Conservation (phyloP, 257 asterid species). For the Paraleonurus japonicus region DNA sequence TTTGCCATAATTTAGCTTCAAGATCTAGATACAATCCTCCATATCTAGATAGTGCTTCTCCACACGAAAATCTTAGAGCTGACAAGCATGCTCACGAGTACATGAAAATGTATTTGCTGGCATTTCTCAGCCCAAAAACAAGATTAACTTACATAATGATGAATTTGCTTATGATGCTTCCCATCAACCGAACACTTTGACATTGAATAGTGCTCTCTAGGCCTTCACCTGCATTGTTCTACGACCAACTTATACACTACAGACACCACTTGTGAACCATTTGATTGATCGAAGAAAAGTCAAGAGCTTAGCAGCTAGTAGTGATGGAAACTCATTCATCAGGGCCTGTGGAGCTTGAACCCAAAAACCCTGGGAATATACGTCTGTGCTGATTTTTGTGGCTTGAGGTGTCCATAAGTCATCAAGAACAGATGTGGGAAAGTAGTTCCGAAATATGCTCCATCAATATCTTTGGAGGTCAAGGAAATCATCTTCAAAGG, state of each 20-base stretch:
- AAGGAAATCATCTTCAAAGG: slow-evolving; percentile 32
- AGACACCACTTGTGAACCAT: slow-evolving; percentile 28
- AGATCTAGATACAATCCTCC: slow-evolving; percentile 11
- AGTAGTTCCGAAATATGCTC: slow-evolving; percentile 93
- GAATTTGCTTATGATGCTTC: slow-evolving; percentile 33
- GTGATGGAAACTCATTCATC: slow-evolving; percentile 31
- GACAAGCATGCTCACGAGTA: slow-evolving; percentile 33
- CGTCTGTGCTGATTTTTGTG: slow-evolving; percentile 69
- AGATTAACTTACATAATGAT: slow-evolving; percentile 32
- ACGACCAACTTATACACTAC: slow-evolving; percentile 25
- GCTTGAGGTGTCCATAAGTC: slow-evolving; percentile 87
- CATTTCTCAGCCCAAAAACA: slow-evolving; percentile 24
- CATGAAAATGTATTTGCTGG: slow-evolving; percentile 23
- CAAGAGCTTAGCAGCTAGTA: slow-evolving; percentile 22
- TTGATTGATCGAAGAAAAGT: slow-evolving; percentile 18
- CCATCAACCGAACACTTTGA: slow-evolving; percentile 33
- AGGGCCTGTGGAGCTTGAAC: slow-evolving; percentile 75
- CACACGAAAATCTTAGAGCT: slow-evolving; percentile 21
- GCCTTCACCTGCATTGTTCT: not conserved
- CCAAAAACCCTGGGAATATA: slow-evolving; percentile 85
- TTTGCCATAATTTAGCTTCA: not conserved
- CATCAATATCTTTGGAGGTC: slow-evolving; percentile 65
- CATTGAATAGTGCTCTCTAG: slow-evolving; percentile 18
- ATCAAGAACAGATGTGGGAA: slow-evolving; percentile 86
- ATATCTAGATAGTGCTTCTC: slow-evolving; percentile 18